Percentiles rank a stretch among this genome's conserved stretches.
Evolutionary conservation across 805 yeast genomes (phyloP).

Genomic region (Candida maesae): DNA sequence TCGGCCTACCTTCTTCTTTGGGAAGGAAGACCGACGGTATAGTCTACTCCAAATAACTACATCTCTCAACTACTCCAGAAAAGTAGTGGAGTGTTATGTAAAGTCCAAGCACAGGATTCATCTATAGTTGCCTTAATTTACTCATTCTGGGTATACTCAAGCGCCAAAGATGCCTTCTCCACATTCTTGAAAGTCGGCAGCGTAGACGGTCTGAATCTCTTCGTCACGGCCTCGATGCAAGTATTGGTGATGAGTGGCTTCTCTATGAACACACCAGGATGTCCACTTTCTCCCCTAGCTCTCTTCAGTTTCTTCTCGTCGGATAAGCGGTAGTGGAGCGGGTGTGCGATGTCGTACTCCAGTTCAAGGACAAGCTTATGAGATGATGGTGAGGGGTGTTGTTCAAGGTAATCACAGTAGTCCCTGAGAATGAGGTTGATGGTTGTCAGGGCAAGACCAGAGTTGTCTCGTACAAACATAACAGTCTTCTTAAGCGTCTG

Average conservation of each 20-base stretch:
- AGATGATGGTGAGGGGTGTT: conserved; percentile 22
- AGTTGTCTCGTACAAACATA: conserved; percentile 39
- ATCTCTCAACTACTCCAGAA: too few relatives aligned
- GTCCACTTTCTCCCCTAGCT: conserved; percentile 32
- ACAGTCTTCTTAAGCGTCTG: conserved; percentile 43
- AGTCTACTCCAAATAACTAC: too few relatives aligned
- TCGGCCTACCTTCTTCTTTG: too few relatives aligned
- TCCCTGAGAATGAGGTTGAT: conserved; percentile 41
- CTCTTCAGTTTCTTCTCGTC: conserved; percentile 13
- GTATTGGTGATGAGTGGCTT: conserved; percentile 42
- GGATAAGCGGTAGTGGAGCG: conserved; percentile 23
- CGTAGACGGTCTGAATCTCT: conserved; percentile 24
- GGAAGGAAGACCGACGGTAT: too few relatives aligned
- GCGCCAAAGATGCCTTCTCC: conserved; percentile 53
- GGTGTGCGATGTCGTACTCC: conserved; percentile 29
- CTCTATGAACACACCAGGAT: conserved; percentile 32
- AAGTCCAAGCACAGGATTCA: too few relatives aligned
- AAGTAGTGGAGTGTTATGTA: too few relatives aligned
- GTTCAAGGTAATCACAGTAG: conserved; percentile 36
- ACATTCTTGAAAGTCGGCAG: conserved; percentile 61
- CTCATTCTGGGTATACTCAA: conserved; percentile 34
- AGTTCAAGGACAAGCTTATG: conserved; percentile 20
- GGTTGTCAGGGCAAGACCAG: conserved; percentile 44
- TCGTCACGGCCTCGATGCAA: conserved; percentile 24
- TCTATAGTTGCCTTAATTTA: not conserved